Percentiles rank a stretch among this genome's conserved stretches.
phyloP scores from a whole-genome alignment of 2,329 filamentous ascomycete species.

The Allantophomopsis cytisporea region DNA sequence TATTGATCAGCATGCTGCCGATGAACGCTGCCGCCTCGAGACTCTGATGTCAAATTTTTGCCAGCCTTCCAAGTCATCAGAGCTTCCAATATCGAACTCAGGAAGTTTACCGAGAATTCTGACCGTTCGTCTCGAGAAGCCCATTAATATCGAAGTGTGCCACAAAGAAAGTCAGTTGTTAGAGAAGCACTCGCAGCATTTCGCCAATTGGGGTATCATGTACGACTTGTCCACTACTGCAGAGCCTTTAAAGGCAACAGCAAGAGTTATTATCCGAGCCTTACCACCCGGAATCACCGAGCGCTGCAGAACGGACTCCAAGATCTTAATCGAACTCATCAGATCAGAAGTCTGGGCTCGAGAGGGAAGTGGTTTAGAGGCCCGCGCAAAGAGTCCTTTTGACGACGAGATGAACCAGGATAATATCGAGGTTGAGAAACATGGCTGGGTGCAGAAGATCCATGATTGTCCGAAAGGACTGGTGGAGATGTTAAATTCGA shows the following conservation, averaged over 20 bases:
- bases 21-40: slow-evolving; percentile 77
- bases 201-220: slow-evolving; percentile 62
- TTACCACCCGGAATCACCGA: slow-evolving; percentile 65
- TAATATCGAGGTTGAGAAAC: slow-evolving; percentile 1
- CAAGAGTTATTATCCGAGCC: slow-evolving; percentile 31
- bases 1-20: slow-evolving; percentile 88
- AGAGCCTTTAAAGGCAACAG: not conserved
- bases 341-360: slow-evolving; percentile 61
- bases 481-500: slow-evolving; percentile 62
- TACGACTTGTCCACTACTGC: slow-evolving; percentile 15
- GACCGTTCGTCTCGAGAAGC: slow-evolving; percentile 29
- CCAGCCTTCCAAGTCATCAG: slow-evolving; percentile 7
- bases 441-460: slow-evolving; percentile 46
- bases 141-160: slow-evolving; percentile 53
- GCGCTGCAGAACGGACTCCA: slow-evolving; percentile 60
- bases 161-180: slow-evolving; percentile 47
- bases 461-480: slow-evolving; percentile 62
- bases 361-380: slow-evolving; percentile 2
- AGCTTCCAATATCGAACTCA: not conserved
- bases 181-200: slow-evolving; percentile 33
- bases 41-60: slow-evolving; percentile 48
- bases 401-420: slow-evolving; percentile 6
- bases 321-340: slow-evolving; percentile 59
- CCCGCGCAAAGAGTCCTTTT: slow-evolving; percentile 2
- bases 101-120: slow-evolving; percentile 9